Evolutionary conservation across 805 yeast genomes (phyloP), one percentile per base, ranked within the genome.

Genomic region (Sungouiella blattae): DNA sequence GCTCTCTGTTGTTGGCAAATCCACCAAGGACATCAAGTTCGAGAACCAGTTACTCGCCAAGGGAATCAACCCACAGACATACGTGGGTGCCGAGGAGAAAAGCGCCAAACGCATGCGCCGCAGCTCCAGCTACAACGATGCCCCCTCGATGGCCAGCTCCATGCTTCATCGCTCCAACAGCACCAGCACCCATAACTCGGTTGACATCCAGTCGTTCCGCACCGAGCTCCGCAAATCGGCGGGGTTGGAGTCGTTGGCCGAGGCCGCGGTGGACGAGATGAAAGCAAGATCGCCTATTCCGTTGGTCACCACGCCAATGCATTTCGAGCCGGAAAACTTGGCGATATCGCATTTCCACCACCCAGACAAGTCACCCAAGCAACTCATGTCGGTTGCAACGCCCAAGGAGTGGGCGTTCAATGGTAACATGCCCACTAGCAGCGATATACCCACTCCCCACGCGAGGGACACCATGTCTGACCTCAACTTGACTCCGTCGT

Each of bases 1-100:
- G 0, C 33, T 75, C 3, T 73, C 80, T 0, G 71, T 78, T 6
- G 71, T 79, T 1, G 83, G 83, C 0, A 75, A 68, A 46, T 62
- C 80, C 0, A 59, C 75, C 4, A 58, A 62, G 35, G 78, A 75
- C 33, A 67, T 78, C 21, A 73, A 77, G 38, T 52, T 63, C 17
- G 78, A 75, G 14, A 69, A 67, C 40, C 71, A 68, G n/a, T 52
- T 73, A 13, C 68, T 73, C 13, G 68, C 71, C 5, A 57, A 64
- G 42, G 82, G 82, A 0, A 59, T 68, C 26, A 75, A 73, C 35
- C 82, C 82, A 0, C 63, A 58, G 3, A 41, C 49, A 5, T 54
- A 62, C 16, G 60, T 13, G 31, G 20, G 9, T 4, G 6, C n/a
- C 17, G 6, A 7, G 5, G 5, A 18, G 8, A 16, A 18, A 5